Percentiles rank a stretch among this genome's conserved stretches.
phyloP scores from a whole-genome alignment of 2,329 filamentous ascomycete genomes.

The Diaporthe citri region DNA sequence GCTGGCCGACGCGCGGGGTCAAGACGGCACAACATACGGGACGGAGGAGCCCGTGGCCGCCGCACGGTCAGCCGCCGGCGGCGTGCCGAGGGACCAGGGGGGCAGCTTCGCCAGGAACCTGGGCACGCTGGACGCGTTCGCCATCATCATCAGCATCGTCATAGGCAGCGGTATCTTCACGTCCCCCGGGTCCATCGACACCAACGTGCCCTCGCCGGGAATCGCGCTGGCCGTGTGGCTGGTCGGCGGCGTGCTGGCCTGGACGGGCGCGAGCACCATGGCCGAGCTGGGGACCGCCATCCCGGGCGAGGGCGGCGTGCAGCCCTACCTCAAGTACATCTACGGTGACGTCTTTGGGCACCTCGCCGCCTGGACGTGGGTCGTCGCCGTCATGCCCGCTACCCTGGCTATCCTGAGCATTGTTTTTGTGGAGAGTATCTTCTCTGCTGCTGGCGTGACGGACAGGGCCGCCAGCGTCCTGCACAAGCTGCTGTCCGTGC shows the following conservation, averaged over 20 bases:
- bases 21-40: slow-evolving; percentile 10
- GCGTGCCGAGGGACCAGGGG: slow-evolving; percentile 19
- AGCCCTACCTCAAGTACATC: slow-evolving; percentile 72
- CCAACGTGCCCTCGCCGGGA: slow-evolving; percentile 73
- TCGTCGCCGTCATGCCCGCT: slow-evolving; percentile 73
- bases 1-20: not conserved
- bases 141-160: slow-evolving; percentile 72
- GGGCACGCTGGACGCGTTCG: slow-evolving; percentile 64
- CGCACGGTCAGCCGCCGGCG: slow-evolving; percentile 11
- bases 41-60: slow-evolving; percentile 5
- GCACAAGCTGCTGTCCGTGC: slow-evolving; percentile 65
- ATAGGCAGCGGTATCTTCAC: slow-evolving; percentile 76
- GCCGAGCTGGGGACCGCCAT: slow-evolving; percentile 74
- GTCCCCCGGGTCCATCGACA: slow-evolving; percentile 72
- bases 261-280: slow-evolving; percentile 73
- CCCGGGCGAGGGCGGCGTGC: slow-evolving; percentile 72
- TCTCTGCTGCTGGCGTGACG: slow-evolving; percentile 62
- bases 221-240: slow-evolving; percentile 71
- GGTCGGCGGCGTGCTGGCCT: slow-evolving; percentile 71
- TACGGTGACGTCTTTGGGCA: slow-evolving; percentile 74
- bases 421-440: slow-evolving; percentile 72
- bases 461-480: slow-evolving; percentile 56
- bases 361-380: slow-evolving; percentile 74
- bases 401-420: slow-evolving; percentile 74
- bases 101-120: slow-evolving; percentile 58